These are phyloP conservation scores for Suhomyces maxii DNA, from an alignment of 1,139 yeast species.

Conservation along the genomic window DNA sequence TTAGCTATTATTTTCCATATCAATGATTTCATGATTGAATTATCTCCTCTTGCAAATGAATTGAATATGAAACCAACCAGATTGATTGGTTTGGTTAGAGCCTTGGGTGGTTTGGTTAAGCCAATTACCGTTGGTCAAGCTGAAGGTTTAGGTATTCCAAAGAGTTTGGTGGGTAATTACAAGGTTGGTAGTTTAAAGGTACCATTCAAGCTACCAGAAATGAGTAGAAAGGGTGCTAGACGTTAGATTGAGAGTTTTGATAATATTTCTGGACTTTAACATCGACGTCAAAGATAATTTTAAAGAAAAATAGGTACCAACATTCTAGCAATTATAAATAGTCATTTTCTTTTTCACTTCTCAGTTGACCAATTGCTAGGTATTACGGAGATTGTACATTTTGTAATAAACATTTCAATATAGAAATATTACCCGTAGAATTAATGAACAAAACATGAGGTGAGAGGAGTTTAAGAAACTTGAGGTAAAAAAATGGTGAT, in stretches of 20 bases:
- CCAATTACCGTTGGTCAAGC: constrained; percentile 79
- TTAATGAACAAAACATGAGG: too few species aligned
- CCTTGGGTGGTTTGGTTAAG: constrained; percentile 80
- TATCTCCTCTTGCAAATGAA: constrained; percentile 83
- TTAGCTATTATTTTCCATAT: constrained; percentile 73
- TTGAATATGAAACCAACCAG: constrained; percentile 79
- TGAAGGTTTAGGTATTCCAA: constrained; percentile 77
- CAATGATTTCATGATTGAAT: constrained; percentile 71
- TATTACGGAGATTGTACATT: too few species aligned
- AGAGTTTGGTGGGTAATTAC: constrained; percentile 61
- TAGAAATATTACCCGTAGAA: too few species aligned
- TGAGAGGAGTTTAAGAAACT: too few species aligned
- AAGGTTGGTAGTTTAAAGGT: constrained; percentile 83
- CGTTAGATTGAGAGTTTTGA: background rate
- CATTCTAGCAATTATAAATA: too few species aligned
- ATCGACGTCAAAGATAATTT: too few species aligned
- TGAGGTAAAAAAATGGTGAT: too few species aligned
- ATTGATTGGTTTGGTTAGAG: constrained; percentile 66
- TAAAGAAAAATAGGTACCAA: too few species aligned
- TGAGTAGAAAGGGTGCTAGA: constrained; percentile 64
- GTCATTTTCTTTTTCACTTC: too few species aligned
- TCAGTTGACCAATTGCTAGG: too few species aligned
- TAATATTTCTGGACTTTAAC: background rate
- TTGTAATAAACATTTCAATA: too few species aligned
- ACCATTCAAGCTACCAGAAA: constrained; percentile 87